Percentiles rank a stretch among this genome's conserved stretches.
phyloP scores from a whole-genome alignment of 495 filamentous ascomycete species.

The Cercophora sp. region DNA sequence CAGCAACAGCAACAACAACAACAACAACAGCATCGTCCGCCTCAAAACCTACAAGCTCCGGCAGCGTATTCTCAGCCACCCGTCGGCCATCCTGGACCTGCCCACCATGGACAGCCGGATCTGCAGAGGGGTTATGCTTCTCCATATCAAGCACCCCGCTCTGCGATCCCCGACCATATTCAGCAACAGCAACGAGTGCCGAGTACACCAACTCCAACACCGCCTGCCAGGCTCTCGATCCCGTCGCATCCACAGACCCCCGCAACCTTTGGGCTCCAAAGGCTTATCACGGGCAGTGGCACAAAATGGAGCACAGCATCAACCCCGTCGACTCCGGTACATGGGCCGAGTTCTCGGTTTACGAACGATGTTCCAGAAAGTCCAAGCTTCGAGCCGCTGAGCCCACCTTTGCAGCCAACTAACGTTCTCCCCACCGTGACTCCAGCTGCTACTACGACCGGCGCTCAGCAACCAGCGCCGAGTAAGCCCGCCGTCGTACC shows the following conservation, averaged over 20 bases:
- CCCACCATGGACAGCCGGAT: slow-evolving; percentile 20
- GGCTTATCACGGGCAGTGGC: slow-evolving; percentile 31
- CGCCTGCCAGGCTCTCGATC: slow-evolving; percentile 16
- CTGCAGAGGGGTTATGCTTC: slow-evolving; percentile 33
- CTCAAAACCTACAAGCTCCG: slow-evolving; percentile 23
- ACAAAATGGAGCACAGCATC: slow-evolving; percentile 47
- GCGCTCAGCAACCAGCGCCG: neutral
- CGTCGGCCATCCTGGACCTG: neutral
- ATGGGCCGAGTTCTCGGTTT: slow-evolving; percentile 18
- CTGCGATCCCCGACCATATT: slow-evolving; percentile 24
- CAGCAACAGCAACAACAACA: neutral
- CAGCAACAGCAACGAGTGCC: slow-evolving; percentile 18
- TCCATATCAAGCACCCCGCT: slow-evolving; percentile 37
- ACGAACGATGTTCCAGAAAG: slow-evolving; percentile 28
- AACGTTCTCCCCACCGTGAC: neutral
- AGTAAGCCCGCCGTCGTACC: neutral
- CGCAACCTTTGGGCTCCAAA: slow-evolving; percentile 3
- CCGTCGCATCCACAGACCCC: slow-evolving; percentile 24
- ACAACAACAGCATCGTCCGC: slow-evolving; percentile 3
- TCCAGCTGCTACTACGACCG: neutral
- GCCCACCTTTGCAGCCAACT: slow-evolving; percentile 30
- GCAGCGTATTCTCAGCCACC: slow-evolving; percentile 27
- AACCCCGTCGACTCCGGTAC: slow-evolving; percentile 44
- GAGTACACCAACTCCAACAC: slow-evolving; percentile 15
- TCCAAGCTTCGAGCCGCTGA: slow-evolving; percentile 45